Percentiles rank a stretch among this genome's conserved stretches.
phyloP scores from a whole-genome alignment of 140 eudicot genomes.

The Oenanthe javanica region DNA sequence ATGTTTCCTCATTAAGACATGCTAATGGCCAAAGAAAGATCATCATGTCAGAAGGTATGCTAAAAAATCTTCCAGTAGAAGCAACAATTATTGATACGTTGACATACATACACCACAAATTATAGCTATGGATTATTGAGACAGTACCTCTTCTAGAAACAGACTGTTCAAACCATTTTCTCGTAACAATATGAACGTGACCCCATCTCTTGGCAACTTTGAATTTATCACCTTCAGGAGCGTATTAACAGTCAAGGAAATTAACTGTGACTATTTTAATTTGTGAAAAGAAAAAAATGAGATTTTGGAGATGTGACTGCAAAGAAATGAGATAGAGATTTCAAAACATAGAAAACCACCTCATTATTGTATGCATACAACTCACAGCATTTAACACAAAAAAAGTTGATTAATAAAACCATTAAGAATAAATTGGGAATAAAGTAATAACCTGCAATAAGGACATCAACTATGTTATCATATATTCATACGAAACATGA shows the following conservation, averaged over 20 bases:
- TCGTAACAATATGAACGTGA: conserved; percentile 48
- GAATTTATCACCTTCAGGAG: conserved; percentile 96
- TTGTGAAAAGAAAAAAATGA: neutral
- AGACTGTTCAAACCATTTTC: conserved; percentile 81
- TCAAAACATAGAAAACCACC: neutral
- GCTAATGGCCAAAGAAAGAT: conserved; percentile 36
- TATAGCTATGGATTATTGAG: neutral
- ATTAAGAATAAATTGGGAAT: neutral
- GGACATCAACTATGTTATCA: neutral
- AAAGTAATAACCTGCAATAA: neutral
- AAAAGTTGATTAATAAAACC: neutral
- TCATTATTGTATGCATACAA: neutral
- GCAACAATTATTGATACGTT: neutral
- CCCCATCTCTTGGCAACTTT: conserved; percentile 94
- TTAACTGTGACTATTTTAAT: conserved; percentile 9
- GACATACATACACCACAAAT: neutral
- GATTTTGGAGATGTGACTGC: neutral
- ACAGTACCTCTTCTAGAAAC: conserved; percentile 80
- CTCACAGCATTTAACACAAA: neutral
- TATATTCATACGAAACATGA: neutral
- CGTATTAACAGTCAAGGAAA: conserved; percentile 57
- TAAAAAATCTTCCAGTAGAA: neutral
- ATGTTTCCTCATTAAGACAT: conserved; percentile 82
- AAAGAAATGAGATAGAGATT: conserved; percentile 7
- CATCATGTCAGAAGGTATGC: conserved; percentile 11